Percentiles rank a stretch among this genome's conserved stretches.
Evolutionary conservation across 2,329 filamentous ascomycete species (phyloP).

Genomic region (Monilinia laxa): DNA sequence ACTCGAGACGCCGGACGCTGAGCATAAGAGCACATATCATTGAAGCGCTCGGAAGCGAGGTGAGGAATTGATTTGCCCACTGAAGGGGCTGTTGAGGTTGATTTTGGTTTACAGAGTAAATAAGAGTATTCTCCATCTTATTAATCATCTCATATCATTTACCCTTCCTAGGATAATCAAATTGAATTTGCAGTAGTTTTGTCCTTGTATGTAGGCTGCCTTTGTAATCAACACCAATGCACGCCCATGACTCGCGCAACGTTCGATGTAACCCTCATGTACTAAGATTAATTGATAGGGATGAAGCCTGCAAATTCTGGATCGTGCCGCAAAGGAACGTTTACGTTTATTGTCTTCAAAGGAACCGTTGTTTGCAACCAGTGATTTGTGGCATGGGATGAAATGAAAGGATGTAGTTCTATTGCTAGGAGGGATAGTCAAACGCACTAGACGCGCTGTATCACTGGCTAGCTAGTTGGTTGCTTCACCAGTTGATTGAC

Average conservation of each 20-base stretch:
- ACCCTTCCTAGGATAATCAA: no score
- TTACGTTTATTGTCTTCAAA: neutral
- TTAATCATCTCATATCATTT: no score
- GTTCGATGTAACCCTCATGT: neutral
- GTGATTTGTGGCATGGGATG: neutral
- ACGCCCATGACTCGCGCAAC: constrained; percentile 2
- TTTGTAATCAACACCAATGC: neutral
- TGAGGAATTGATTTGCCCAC: no score
- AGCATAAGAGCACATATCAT: neutral
- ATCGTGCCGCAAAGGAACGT: constrained; percentile 9
- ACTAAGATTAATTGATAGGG: neutral
- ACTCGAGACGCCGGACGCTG: constrained; percentile 5
- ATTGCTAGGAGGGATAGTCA: neutral
- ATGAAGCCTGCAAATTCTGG: neutral
- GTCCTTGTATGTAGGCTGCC: neutral
- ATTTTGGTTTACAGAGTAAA: neutral
- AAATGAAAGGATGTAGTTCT: neutral
- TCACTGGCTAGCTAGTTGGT: neutral
- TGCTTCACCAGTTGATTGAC: no score
- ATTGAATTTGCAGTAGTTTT: no score
- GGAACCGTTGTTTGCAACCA: neutral
- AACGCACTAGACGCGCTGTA: constrained; percentile 17
- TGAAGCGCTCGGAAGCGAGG: neutral
- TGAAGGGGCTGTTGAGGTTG: neutral
- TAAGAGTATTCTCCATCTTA: no score